Evolutionary conservation across 2,329 filamentous ascomycete species (phyloP).

Genomic region (Allantophomopsis cytisporea): DNA sequence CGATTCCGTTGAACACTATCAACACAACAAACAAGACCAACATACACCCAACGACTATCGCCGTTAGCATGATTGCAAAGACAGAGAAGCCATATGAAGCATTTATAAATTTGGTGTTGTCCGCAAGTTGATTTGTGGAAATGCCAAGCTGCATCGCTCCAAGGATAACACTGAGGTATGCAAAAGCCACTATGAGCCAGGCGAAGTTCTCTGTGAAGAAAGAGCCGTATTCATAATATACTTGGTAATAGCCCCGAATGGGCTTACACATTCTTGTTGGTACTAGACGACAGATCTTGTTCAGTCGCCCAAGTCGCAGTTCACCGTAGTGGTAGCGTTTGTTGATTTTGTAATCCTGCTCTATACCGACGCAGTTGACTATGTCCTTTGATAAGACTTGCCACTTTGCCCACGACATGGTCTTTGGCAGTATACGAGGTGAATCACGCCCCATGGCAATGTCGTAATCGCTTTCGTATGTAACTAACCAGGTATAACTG

Average conservation of each 20-base stretch:
- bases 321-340: slow-evolving; percentile 21
- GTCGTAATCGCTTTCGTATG: slow-evolving; percentile 19
- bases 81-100: slow-evolving; percentile 33
- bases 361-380: slow-evolving; percentile 4
- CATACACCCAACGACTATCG: slow-evolving; percentile 8
- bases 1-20: background rate
- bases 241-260: slow-evolving; percentile 4
- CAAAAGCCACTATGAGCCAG: slow-evolving; percentile 23
- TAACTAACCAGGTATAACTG: slow-evolving; percentile 19
- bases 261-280: background rate
- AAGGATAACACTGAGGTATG: slow-evolving; percentile 29
- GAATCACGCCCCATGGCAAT: slow-evolving; percentile 15
- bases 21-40: background rate
- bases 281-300: slow-evolving; percentile 8
- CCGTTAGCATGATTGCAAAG: slow-evolving; percentile 29
- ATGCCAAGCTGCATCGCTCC: slow-evolving; percentile 35
- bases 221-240: slow-evolving; percentile 18
- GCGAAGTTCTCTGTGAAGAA: slow-evolving; percentile 29
- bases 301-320: slow-evolving; percentile 18
- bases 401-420: slow-evolving; percentile 12
- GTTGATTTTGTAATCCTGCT: slow-evolving; percentile 9
- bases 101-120: slow-evolving; percentile 24
- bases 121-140: slow-evolving; percentile 18
- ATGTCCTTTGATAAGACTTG: slow-evolving; percentile 6
- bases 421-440: slow-evolving; percentile 13